A percentile compares a stretch with the other conserved stretches of the same genome.
These are phyloP conservation scores for Castanea crenata DNA, from an alignment of 306 rosid genomes.

Conservation along the genomic window DNA sequence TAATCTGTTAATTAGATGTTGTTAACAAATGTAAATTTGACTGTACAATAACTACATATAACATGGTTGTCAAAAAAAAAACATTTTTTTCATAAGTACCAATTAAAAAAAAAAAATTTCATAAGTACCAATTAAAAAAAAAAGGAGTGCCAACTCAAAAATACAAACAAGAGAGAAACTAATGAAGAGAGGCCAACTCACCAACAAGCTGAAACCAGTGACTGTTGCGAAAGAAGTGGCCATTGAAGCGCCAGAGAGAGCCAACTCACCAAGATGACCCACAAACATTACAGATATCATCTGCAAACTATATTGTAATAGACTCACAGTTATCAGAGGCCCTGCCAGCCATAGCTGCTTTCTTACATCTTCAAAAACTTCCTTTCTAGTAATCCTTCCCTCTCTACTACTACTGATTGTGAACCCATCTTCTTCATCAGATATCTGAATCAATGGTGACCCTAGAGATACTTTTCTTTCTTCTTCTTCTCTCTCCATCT, in stretches of 20 bases:
- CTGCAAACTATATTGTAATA: slow-evolving; percentile 50
- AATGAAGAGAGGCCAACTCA: slow-evolving; percentile 24
- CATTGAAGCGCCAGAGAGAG: slow-evolving; percentile 72
- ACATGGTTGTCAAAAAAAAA: too few species aligned
- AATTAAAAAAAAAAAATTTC: too few species aligned
- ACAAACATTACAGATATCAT: slow-evolving; percentile 74
- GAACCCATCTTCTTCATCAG: slow-evolving; percentile 27
- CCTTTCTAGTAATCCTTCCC: slow-evolving; percentile 4
- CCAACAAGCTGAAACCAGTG: slow-evolving; percentile 75
- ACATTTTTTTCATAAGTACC: too few species aligned
- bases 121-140: too few species aligned
- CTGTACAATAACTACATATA: too few species aligned
- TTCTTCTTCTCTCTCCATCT: slow-evolving; percentile 45
- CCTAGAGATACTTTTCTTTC: slow-evolving; percentile 17
- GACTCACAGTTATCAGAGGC: slow-evolving; percentile 47
- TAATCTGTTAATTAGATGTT: too few species aligned
- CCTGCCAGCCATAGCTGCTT: slow-evolving; percentile 91
- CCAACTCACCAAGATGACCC: slow-evolving; percentile 62
- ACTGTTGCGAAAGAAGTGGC: slow-evolving; percentile 71
- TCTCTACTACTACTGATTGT: neutral
- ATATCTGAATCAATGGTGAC: slow-evolving; percentile 40
- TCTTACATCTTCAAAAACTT: slow-evolving; percentile 48
- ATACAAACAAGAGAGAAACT: neutral
- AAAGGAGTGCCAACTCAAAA: neutral
- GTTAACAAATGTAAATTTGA: too few species aligned